These are phyloP conservation scores for Cystofilobasidium bisporidii DNA, from an alignment of 768 basidiomycete species.

Conservation along the genomic window DNA sequence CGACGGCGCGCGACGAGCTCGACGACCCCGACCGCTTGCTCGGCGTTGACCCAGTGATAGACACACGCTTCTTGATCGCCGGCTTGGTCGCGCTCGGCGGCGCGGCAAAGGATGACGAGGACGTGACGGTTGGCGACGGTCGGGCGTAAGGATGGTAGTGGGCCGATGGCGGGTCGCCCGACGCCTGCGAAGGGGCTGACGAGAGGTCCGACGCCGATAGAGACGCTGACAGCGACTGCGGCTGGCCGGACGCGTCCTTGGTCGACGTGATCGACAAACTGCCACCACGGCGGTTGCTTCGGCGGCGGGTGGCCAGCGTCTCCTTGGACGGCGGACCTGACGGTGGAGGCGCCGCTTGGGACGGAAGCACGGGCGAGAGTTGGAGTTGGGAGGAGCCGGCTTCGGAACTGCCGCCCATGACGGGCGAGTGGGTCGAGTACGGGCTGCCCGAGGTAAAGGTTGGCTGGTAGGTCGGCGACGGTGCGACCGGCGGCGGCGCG, in stretches of 20 bases:
- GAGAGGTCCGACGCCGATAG: not conserved
- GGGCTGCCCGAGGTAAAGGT: not conserved
- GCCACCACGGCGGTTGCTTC: not conserved
- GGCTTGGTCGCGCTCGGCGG: not conserved
- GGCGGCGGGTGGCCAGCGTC: not conserved
- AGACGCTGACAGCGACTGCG: not conserved
- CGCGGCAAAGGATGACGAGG: not conserved
- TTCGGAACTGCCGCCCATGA: slow-evolving; percentile 1
- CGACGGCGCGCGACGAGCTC: not conserved
- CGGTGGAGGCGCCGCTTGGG: not conserved
- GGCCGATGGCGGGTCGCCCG: not conserved
- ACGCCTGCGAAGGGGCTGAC: not conserved
- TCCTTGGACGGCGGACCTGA: not conserved
- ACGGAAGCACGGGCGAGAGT: not conserved
- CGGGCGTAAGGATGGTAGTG: slow-evolving; percentile 1
- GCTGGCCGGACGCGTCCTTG: not conserved
- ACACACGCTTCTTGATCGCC: not conserved
- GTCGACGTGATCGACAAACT: not conserved
- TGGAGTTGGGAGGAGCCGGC: not conserved
- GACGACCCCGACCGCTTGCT: too few relatives aligned
- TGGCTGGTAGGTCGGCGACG: not conserved
- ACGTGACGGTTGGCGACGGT: not conserved
- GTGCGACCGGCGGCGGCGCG: not conserved
- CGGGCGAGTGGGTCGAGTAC: not conserved
- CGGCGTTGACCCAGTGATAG: not conserved